A percentile compares a stretch with the other conserved stretches of the same genome.
Conservation (phyloP, 257 asterid genomes). For the Solanum chmielewskii region DNA sequence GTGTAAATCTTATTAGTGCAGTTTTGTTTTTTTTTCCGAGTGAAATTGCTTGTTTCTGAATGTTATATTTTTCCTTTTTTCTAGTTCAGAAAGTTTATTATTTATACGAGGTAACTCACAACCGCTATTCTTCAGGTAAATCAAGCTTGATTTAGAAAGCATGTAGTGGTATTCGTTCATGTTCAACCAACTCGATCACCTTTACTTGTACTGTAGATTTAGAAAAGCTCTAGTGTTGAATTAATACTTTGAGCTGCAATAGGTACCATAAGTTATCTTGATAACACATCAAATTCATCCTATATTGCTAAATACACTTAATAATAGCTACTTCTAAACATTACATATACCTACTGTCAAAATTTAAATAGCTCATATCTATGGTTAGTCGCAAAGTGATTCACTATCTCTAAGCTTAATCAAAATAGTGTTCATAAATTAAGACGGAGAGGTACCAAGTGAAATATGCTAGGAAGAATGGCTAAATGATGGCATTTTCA, state of each 20-base stretch:
- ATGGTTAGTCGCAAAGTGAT: no score
- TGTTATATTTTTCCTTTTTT: background rate
- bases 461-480: background rate
- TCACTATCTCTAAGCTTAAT: background rate
- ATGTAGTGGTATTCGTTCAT: background rate
- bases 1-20: conserved; percentile 26
- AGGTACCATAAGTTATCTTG: no score
- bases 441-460: background rate
- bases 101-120: background rate
- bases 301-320: background rate
- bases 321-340: background rate
- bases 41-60: background rate
- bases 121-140: background rate
- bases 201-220: background rate
- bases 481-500: background rate
- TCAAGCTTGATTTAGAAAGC: background rate
- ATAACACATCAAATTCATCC: background rate
- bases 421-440: background rate
- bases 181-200: background rate
- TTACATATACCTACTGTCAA: background rate
- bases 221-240: background rate
- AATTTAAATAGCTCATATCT: background rate
- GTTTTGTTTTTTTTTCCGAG: background rate
- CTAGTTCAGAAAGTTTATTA: background rate
- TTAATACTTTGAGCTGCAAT: background rate